phyloP scores from a whole-genome alignment of 2,329 filamentous ascomycete species.

The Hymenoscyphus occultus region DNA sequence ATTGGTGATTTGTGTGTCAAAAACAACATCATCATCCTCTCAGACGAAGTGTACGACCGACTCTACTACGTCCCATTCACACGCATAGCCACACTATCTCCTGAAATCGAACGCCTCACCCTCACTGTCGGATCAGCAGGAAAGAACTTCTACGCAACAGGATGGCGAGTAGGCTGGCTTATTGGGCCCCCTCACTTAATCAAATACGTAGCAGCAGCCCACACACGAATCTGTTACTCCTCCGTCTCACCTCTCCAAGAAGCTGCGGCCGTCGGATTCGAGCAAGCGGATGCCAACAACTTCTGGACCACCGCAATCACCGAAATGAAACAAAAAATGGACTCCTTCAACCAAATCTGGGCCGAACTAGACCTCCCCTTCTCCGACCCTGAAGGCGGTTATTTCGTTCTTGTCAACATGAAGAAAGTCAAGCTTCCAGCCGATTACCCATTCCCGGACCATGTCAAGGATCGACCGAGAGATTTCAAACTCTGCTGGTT shows the following conservation, averaged over 20 bases:
- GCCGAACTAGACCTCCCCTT: slow-evolving; percentile 64
- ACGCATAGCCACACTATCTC: slow-evolving; percentile 83
- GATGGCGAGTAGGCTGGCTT: slow-evolving; percentile 93
- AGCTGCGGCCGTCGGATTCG: slow-evolving; percentile 89
- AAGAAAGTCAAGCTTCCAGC: slow-evolving; percentile 78
- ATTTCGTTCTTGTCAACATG: slow-evolving; percentile 96
- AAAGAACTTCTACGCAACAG: slow-evolving; percentile 98
- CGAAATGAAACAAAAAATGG: slow-evolving; percentile 89
- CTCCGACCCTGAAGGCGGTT: slow-evolving; percentile 85
- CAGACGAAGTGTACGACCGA: slow-evolving; percentile 90
- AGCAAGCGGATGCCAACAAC: slow-evolving; percentile 76
- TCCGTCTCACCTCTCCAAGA: slow-evolving; percentile 93
- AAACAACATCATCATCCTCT: slow-evolving; percentile 89
- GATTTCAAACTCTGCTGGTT: slow-evolving; percentile 98
- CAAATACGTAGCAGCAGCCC: slow-evolving; percentile 86
- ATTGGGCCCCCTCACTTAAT: slow-evolving; percentile 87
- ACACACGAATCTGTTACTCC: slow-evolving; percentile 95
- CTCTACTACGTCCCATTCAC: slow-evolving; percentile 96
- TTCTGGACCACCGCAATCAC: slow-evolving; percentile 84
- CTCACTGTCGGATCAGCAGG: slow-evolving; percentile 93
- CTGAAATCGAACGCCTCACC: slow-evolving; percentile 83
- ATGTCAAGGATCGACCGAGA: slow-evolving; percentile 80
- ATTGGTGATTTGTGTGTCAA: slow-evolving; percentile 90
- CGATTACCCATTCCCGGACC: slow-evolving; percentile 83
- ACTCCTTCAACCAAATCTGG: slow-evolving; percentile 80